Evolutionary conservation across 148 eudicot species (phyloP), one percentile per base, ranked within the genome.

Genomic region (Simmondsia chinensis): DNA sequence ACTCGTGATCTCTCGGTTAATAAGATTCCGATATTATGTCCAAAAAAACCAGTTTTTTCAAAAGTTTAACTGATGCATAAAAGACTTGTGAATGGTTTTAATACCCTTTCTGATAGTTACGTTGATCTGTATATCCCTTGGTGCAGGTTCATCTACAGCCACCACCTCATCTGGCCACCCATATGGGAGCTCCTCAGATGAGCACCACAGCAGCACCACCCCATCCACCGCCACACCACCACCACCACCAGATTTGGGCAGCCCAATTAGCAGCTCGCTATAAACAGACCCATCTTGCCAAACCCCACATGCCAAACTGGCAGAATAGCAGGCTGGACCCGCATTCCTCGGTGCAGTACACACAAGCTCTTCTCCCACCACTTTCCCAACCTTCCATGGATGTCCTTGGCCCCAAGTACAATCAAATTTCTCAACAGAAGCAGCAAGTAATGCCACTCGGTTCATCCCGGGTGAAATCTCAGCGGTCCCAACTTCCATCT

Each of bases 221-320:
- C n/a, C 60, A 39, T 22, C 36, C 60, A 17, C 69, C 44, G 19
- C 51, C 37, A 16, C 56, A 33, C 9, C 59, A 46, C 39, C 75
- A 54, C 33, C 71, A 61, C 11, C 70, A 33, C 46, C 52, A 62
- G 42, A 60, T 60, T 28, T 73, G 76, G 71, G 39, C 70, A 19
- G 50, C 68, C 23, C 70, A 71, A 58, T 50, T 64, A 22, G 59
- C 65, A 12, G 24, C 65, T 5, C 77, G 59, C 26, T 74, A 61
- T 49, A 67, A 66, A 53, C 48, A 54, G 0, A 59, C 52, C 14
- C 46, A 55, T 20, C 40, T 68, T 9, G 52, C 57, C 33, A 11
- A 71, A 3, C 55, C 75, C 12, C 66, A 61, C 15, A 54, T 68
- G 17, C 53, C 64, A 14, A 61, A 57, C 48, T 71, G 74, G 79